Evolutionary conservation across 371 early-diverging fungal genomes (phyloP), one percentile per base, ranked within the genome.

Genomic region (Haplosporangium sp.): DNA sequence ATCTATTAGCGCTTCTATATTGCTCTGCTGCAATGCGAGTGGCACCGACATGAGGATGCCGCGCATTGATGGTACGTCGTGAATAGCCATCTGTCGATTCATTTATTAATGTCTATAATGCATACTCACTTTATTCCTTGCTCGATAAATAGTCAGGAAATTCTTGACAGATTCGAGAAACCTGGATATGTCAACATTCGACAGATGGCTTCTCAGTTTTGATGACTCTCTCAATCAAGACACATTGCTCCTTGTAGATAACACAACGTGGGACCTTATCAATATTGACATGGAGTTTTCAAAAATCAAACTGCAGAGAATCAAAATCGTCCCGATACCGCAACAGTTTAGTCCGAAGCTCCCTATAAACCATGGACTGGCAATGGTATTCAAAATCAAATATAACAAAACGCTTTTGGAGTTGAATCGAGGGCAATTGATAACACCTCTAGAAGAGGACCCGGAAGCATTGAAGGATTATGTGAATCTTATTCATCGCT

Each of bases 21-120:
- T 55, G 7, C 55, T 55, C 55, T 55, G 55, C 27, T 55, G 55
- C 27, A 55, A 55, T 34, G 55, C 55, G 27, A 55, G 34, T 15
- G 55, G 55, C 19, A 3, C 34, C 1, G 55, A 55, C 27, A 55
- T 55, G 55, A 55, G 34, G 8, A 27, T 34, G 34, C 55, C 55
- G 34, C 34, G 9, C 27, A 27, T 55, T 27, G 34, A 55, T 55
- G 19, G 55, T 55, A 48, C 5, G 48, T 48, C 17, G n/a, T 50
- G 50, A 50, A 27, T 27, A 27, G 27, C 27, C 27, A 27, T 27
- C 27, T 27, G 27, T 1, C 27, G 27, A 27, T 27, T 1, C 27
- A 27, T 27, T 27, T 0, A 27, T 27, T 27, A 27, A 27, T 27
- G 27, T 27, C 27, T 27, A 27, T 27, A 27, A 27, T 27, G 27